phyloP scores from a whole-genome alignment of 169 alveolate species.

The Plasmodium coatneyi region DNA sequence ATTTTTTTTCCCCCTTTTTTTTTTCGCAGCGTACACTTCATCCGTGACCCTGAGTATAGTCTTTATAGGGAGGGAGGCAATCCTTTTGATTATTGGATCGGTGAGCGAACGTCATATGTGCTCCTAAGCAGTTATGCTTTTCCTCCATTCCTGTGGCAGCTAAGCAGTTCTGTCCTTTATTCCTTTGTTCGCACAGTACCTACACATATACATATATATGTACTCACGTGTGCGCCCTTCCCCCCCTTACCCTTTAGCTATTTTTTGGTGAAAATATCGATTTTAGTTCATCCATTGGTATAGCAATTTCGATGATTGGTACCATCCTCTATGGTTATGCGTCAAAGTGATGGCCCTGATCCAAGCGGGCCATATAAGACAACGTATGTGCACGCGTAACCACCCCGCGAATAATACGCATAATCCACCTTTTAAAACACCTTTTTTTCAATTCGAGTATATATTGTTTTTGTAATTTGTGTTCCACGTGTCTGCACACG shows the following conservation, averaged over 20 bases:
- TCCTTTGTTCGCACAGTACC: background rate
- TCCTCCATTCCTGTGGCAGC: background rate
- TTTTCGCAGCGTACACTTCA: conserved; percentile 35
- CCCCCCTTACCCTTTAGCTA: conserved; percentile 6
- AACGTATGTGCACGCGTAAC: background rate
- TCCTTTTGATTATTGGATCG: conserved; percentile 65
- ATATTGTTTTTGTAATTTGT: conserved; percentile 47
- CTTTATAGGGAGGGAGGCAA: conserved; percentile 69
- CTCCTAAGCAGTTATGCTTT: background rate
- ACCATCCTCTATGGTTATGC: conserved; percentile 66
- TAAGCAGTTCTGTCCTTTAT: background rate
- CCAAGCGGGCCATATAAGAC: background rate
- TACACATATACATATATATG: background rate
- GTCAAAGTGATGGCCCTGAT: conserved; percentile 19
- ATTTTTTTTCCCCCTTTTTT: background rate
- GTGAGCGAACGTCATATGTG: background rate
- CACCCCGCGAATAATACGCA: background rate
- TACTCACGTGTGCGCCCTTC: background rate
- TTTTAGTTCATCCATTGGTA: conserved; percentile 63
- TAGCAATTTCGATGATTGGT: conserved; percentile 69
- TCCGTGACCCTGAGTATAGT: conserved; percentile 63
- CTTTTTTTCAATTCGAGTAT: background rate
- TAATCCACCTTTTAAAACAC: background rate
- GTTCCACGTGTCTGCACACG: background rate
- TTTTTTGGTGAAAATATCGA: conserved; percentile 61